phyloP scores from a whole-genome alignment of 2,329 filamentous ascomycete species.

The Trichoderma sp. region DNA sequence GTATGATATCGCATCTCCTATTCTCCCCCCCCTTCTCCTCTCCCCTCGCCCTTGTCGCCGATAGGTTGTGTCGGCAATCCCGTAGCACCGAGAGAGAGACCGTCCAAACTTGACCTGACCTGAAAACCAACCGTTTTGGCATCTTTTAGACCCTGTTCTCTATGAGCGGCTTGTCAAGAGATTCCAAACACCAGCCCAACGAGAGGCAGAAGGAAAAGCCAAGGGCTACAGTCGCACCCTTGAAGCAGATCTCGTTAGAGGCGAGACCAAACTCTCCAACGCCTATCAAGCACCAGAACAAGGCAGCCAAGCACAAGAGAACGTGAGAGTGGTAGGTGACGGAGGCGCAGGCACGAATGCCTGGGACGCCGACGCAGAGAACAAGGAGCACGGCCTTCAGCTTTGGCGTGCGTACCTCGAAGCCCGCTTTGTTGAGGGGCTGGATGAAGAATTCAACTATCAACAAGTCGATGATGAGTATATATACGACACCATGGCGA shows the following conservation, averaged over 20 bases:
- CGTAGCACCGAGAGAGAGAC: neutral
- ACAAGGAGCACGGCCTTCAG: conserved; percentile 62
- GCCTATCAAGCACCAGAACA: conserved; percentile 37
- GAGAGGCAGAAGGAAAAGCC: conserved; percentile 65
- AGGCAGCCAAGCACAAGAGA: neutral
- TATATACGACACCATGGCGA: conserved; percentile 62
- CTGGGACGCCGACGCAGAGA: conserved; percentile 31
- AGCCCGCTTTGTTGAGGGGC: conserved; percentile 69
- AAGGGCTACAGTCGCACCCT: conserved; percentile 79
- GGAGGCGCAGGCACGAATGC: conserved; percentile 30
- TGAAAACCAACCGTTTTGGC: neutral
- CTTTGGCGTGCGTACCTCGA: conserved; percentile 72
- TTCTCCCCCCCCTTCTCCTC: neutral
- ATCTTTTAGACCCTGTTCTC: conserved; percentile 63
- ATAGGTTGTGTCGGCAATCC: neutral
- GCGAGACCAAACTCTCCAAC: conserved; percentile 70
- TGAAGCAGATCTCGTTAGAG: conserved; percentile 71
- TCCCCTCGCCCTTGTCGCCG: too few species aligned
- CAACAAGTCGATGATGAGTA: conserved; percentile 65
- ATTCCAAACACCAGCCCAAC: conserved; percentile 70
- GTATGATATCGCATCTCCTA: conserved; percentile 30
- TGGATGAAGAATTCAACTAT: conserved; percentile 79
- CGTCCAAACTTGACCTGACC: neutral
- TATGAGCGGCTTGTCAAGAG: conserved; percentile 77
- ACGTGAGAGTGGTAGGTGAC: conserved; percentile 10